Evolutionary conservation across 2,329 filamentous ascomycete species (phyloP), one percentile per base, ranked within the genome.

Genomic region (Pyricularia sp.): DNA sequence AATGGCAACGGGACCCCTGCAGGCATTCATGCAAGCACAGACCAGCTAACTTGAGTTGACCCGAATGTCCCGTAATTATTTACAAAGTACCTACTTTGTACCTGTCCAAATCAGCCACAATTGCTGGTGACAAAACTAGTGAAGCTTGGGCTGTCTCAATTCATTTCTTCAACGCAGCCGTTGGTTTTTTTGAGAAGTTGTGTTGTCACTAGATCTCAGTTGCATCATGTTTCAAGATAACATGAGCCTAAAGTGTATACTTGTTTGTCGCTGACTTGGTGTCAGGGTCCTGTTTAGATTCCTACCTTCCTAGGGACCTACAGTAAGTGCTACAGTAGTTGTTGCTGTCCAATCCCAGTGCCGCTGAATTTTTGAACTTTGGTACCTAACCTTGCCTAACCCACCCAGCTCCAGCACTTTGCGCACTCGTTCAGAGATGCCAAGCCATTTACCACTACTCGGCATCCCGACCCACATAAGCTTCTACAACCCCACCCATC

Each of bases 1-100:
- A 30, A 66, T 42, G 33, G 33, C 33, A 65, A 65, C 64, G 64
- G 64, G 64, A 65, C 64, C 59, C 59, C 28, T 63, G 26, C 59
- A 61, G 20, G 12, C 33, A 42, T 42, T 42, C 20, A 55, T 55
- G 4, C 42, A 55, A 28, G 61, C 61, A 64, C 61, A 23, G n/a
- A 64, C 61, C 61, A 64, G 33, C 33, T 42, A 33, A 42, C 33
- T 14, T 5, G 4, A 42, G 33, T 42, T 42, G 33, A 3, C 33
- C 33, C 33, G 33, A 42, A 42, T 42, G 33, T 42, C 33, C 33
- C 33, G 33, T 33, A 11, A 11, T 9, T 33, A 33, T 10, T n/a
- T n/a, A n/a, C 11, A 33, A 11, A 11, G 31, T 9, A 33, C 11
- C 9, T 33, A 33, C 33, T 42, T 42, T 42, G 33, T 17, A 42